Evolutionary conservation across 2,329 filamentous ascomycete genomes (phyloP).

Genomic region (Monosporascus sp.): DNA sequence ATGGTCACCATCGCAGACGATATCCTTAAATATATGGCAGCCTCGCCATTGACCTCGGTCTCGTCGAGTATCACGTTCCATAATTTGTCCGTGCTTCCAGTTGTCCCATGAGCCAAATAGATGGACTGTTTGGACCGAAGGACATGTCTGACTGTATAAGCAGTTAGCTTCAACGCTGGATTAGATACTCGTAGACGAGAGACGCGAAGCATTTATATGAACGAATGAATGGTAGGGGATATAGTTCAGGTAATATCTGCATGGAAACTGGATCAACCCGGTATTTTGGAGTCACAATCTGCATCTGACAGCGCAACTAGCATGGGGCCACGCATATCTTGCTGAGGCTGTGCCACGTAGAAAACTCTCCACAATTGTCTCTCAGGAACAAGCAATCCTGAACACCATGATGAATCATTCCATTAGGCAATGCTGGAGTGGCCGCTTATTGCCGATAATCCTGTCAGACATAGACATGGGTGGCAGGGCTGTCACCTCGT

Average conservation of each 20-base stretch:
- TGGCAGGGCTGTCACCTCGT: slow-evolving; percentile 19
- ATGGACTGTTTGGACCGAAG: slow-evolving; percentile 64
- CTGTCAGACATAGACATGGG: slow-evolving; percentile 11
- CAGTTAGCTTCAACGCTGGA: slow-evolving; percentile 20
- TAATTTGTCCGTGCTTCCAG: slow-evolving; percentile 71
- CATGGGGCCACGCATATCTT: slow-evolving; percentile 13
- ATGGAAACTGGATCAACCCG: slow-evolving; percentile 7
- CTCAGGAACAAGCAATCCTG: slow-evolving; percentile 12
- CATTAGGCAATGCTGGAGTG: slow-evolving; percentile 8
- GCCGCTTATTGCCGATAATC: slow-evolving; percentile 6
- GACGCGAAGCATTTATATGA: slow-evolving; percentile 7
- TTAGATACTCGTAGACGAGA: slow-evolving; percentile 9
- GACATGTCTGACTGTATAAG: slow-evolving; percentile 50
- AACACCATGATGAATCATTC: neutral
- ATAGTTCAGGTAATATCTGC: slow-evolving; percentile 8
- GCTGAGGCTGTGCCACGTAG: slow-evolving; percentile 2
- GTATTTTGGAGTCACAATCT: slow-evolving; percentile 7
- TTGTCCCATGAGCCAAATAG: slow-evolving; percentile 95
- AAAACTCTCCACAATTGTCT: slow-evolving; percentile 12
- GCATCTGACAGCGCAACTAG: slow-evolving; percentile 17
- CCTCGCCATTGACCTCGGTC: slow-evolving; percentile 78
- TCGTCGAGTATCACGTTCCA: slow-evolving; percentile 74
- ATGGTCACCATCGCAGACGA: slow-evolving; percentile 71
- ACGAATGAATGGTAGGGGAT: slow-evolving; percentile 9
- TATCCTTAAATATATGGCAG: slow-evolving; percentile 81